Evolutionary conservation across 768 basidiomycete species (phyloP), one percentile per base, ranked within the genome.

Genomic region (Tricholoma matsutake): DNA sequence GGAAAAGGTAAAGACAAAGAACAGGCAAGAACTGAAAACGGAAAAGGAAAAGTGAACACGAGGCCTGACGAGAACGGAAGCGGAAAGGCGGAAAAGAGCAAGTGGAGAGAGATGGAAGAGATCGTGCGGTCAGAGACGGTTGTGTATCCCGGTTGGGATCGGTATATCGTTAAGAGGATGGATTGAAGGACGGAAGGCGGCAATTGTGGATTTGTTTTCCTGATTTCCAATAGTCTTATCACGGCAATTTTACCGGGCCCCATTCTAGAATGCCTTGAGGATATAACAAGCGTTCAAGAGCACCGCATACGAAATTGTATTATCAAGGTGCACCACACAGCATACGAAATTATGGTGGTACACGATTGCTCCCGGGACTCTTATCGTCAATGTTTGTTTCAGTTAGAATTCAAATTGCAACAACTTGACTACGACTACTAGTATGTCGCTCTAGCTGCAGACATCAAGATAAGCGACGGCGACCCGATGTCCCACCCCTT

Each of bases 101-200:
- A 65, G 59, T 69, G 66, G 37, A 72, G 58, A 53, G 64, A 66
- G 62, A 57, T 65, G 61, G 64, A 68, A 56, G 73, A 73, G 55
- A 71, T 69, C 22, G 71, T 78, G 66, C 70, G 73, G 68, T 73
- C 74, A 16, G 84, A 81, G 71, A 79, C 81, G 60, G 76, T 82
- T 34, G 64, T 76, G 16, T 85, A 83, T 68, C 86, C 87, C 29
- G 82, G 78, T 56, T 89, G 87, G 87, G 86, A 89, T 69, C 76
- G 84, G 61, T 88, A 89, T 69, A 68, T 79, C 41, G 78, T 88
- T 39, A 80, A 78, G 64, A 75, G 71, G 35, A 71, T 70, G 34
- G 73, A 75, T 34, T 66, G 59, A 70, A 51, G 29, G 20, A 18
- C n/a, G 25, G 8, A 29, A 25, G 49, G 31, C n/a, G 18, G 8